A percentile compares a stretch with the other conserved stretches of the same genome.
phyloP scores from a whole-genome alignment of 495 filamentous ascomycete species.

The Lepidopterella palustris region DNA sequence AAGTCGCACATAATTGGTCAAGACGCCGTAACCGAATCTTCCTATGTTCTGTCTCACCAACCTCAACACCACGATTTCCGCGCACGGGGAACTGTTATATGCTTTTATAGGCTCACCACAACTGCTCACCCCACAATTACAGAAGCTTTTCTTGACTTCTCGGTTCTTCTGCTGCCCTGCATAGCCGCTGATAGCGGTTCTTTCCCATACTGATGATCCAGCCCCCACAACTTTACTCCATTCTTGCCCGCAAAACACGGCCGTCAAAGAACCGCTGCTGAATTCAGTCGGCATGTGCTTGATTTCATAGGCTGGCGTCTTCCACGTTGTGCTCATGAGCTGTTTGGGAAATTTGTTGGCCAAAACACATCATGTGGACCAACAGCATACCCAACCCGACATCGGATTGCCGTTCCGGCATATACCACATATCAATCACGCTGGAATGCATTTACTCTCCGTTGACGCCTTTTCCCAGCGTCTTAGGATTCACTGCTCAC shows the following conservation, averaged over 20 bases:
- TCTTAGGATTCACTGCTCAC: neutral
- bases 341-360: conserved; percentile 2
- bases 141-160: conserved; percentile 5
- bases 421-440: neutral
- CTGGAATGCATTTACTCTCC: conserved; percentile 6
- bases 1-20: conserved; percentile 14
- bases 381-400: conserved; percentile 14
- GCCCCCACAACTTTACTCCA: neutral
- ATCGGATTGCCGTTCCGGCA: conserved; percentile 11
- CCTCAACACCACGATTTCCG: conserved; percentile 21
- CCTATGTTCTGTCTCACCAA: neutral
- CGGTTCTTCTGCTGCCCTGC: conserved; percentile 16
- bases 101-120: conserved; percentile 13
- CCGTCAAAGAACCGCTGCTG: neutral
- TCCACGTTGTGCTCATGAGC: neutral
- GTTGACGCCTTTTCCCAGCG: neutral
- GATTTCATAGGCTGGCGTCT: conserved; percentile 15
- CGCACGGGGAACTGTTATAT: conserved; percentile 12
- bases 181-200: conserved; percentile 27
- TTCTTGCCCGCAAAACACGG: conserved; percentile 4
- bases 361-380: conserved; percentile 21
- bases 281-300: conserved; percentile 14
- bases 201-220: neutral
- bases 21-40: neutral
- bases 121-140: neutral